phyloP scores from a whole-genome alignment of 148 eudicot species.

The Rhododendron simsii region DNA sequence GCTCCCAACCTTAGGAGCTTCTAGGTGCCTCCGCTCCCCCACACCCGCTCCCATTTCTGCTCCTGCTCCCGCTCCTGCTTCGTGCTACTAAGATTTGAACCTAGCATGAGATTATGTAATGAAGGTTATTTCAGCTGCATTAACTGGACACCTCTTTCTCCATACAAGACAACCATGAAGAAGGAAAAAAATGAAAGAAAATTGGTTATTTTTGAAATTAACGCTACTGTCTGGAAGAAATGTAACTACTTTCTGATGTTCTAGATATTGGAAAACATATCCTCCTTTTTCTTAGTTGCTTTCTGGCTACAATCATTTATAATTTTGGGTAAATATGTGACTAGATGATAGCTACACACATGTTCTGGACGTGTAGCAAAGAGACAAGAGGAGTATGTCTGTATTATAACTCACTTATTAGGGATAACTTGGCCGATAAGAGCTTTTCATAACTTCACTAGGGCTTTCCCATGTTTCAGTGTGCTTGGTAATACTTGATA shows the following conservation, averaged over 20 bases:
- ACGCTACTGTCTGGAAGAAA: neutral
- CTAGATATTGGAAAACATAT: neutral
- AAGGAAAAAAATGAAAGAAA: neutral
- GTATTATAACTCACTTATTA: neutral
- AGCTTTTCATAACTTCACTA: neutral
- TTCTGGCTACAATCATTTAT: neutral
- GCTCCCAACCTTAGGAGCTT: too few species aligned
- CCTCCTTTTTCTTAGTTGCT: neutral
- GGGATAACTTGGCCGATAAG: neutral
- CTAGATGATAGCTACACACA: neutral
- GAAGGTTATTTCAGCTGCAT: neutral
- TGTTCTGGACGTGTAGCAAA: neutral
- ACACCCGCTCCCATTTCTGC: too few species aligned
- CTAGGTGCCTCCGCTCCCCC: too few species aligned
- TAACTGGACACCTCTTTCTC: neutral
- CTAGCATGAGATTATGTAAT: neutral
- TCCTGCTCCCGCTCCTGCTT: too few species aligned
- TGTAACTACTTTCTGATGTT: neutral
- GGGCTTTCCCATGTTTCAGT: neutral
- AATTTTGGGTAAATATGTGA: neutral
- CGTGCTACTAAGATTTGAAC: neutral
- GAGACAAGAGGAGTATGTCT: neutral
- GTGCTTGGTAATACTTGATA: neutral
- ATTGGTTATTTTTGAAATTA: neutral
- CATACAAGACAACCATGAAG: neutral